Base-by-base conservation (phyloP, 768 basidiomycete genomes). In the Phlebiopsis gigantea region DNA sequence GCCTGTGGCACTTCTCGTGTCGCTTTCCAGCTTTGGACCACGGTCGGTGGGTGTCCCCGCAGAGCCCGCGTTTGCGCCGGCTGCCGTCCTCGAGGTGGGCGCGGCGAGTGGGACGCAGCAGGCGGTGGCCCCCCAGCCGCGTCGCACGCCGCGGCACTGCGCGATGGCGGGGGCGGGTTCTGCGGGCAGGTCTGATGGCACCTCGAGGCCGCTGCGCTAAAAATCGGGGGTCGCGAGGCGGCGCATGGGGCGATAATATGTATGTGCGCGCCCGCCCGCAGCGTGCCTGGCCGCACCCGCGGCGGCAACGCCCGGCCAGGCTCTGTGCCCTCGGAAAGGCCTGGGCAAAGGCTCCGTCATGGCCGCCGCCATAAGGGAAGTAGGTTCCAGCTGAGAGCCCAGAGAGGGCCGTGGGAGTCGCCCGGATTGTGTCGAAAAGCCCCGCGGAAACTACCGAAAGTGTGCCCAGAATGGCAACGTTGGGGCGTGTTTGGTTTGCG, bases 401-500 rank as follows among this genome's bases (percentile, higher is more conserved):
- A 30, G 31, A 34, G 50, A 7, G 31, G n/a, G 22, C 19, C 50
- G 50, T 51, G 50, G 50, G 50, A 51, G 34, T 51, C 12, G 2
- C 1, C 31, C 50, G 24, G 31, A 51, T 51, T 41, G 31, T 24
- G 34, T 31, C 31, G 22, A 7, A 41, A 21, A 39, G 34, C 50
- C n/a, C 21, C 46, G 47, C 58, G 52, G 58, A 51, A 48, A 24
- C n/a, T 34, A 46, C 53, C 58, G 53, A 53, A 46, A 53, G 46
- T 22, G 4, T 5, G 14, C 57, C 51, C 26, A 17, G 34, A 44
- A 46, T 41, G 51, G 26, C 24, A 47, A 19, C 34, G 44, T 56
- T 56, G 46, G 57, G n/a, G 22, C 39, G 30, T 58, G 57, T 58
- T 58, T 58, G 50, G n/a, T 25, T 30, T 17, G 24, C 56, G 56